Conservation (phyloP, 1,284 basidiomycete species). For the Lignosus rhinocerotis region DNA sequence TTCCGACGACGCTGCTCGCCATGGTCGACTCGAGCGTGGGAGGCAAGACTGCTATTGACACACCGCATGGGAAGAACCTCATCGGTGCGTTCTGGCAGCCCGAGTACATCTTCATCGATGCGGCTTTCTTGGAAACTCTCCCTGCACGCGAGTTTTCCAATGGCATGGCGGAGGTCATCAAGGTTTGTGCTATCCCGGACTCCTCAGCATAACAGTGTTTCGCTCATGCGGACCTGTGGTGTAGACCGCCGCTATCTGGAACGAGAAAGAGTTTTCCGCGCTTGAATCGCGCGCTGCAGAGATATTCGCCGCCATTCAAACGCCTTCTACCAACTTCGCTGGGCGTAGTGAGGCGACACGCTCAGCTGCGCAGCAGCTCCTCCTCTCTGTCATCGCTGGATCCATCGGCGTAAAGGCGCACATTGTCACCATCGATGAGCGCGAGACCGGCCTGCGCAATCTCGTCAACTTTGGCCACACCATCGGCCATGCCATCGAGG, state of each 20-base stretch:
- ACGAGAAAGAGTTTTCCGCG: slow-evolving; percentile 81
- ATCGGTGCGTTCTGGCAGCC: slow-evolving; percentile 99
- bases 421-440: slow-evolving; percentile 94
- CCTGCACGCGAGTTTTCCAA: slow-evolving; percentile 94
- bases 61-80: slow-evolving; percentile 95
- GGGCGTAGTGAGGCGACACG: slow-evolving; percentile 72
- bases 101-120: slow-evolving; percentile 96
- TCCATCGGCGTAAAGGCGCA: slow-evolving; percentile 92
- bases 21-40: slow-evolving; percentile 99
- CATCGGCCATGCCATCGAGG: slow-evolving; percentile 96
- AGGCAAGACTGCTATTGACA: slow-evolving; percentile 98
- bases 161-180: slow-evolving; percentile 98
- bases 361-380: slow-evolving; percentile 71
- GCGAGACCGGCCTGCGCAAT: slow-evolving; percentile 92
- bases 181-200: slow-evolving; percentile 54
- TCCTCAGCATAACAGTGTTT: neutral
- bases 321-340: slow-evolving; percentile 58
- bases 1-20: slow-evolving; percentile 94
- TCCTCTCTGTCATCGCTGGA: slow-evolving; percentile 81
- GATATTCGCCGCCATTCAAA: slow-evolving; percentile 82
- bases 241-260: slow-evolving; percentile 95
- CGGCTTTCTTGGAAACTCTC: slow-evolving; percentile 92
- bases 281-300: slow-evolving; percentile 85
- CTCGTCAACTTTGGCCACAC: slow-evolving; percentile 98
- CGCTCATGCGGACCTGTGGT: neutral